A percentile compares a stretch with the other conserved stretches of the same genome.
phyloP scores from a whole-genome alignment of 169 alveolate species.

The Cyclospora cayetanensis region DNA sequence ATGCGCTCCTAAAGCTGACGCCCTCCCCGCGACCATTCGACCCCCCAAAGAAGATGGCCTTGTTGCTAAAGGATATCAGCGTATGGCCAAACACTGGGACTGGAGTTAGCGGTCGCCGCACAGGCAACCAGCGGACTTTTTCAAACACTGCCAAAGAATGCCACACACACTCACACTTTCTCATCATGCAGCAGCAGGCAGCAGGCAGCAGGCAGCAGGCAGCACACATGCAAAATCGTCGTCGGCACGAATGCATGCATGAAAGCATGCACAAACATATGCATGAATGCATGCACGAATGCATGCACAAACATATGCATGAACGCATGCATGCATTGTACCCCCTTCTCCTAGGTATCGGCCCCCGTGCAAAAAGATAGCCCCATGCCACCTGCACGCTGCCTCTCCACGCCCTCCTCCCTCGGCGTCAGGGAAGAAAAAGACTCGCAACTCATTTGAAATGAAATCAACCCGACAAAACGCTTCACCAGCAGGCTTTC shows the following conservation, averaged over 20 bases:
- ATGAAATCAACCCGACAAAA: background rate
- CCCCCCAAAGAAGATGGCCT: slow-evolving; percentile 89
- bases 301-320: background rate
- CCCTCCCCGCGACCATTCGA: slow-evolving; percentile 82
- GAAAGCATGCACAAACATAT: background rate
- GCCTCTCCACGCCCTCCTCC: no score
- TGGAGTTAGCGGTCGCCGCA: slow-evolving; percentile 80
- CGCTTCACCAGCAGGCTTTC: background rate
- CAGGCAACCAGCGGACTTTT: slow-evolving; percentile 84
- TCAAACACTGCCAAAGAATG: slow-evolving; percentile 64
- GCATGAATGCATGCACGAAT: background rate
- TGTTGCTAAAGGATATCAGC: slow-evolving; percentile 84
- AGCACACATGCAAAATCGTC: background rate
- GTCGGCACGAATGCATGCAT: background rate
- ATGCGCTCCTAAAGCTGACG: slow-evolving; percentile 80
- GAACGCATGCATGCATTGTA: background rate
- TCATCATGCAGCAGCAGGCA: background rate
- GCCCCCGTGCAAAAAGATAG: no score
- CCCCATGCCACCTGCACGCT: no score
- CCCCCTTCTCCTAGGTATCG: no score
- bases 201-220: background rate
- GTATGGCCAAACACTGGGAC: slow-evolving; percentile 87
- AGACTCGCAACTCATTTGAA: no score
- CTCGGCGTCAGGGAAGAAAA: no score
- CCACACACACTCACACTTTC: background rate